Evolutionary conservation across 441 rosid genomes (phyloP), one percentile per base, ranked within the genome.

Genomic region (Gossypium davidsonii): DNA sequence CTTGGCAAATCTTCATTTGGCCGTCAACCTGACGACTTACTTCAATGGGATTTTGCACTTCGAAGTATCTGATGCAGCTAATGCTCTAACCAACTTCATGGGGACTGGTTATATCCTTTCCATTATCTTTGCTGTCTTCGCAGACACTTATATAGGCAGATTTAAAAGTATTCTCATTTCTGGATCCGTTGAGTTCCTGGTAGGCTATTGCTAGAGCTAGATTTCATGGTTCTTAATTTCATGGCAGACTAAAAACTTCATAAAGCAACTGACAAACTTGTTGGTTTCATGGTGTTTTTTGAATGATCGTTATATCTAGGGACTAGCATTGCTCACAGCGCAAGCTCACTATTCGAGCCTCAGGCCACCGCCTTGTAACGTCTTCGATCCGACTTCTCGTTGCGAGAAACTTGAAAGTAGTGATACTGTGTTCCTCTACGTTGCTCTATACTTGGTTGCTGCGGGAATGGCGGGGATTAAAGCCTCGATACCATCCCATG

Each of bases 61-160:
- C 56, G 83, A 78, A 23, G 20, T 83, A n/a, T 81, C 92, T 3
- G 92, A 86, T 67, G 85, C 91, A 2, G 92, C 92, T 56, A 88
- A 83, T 66, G 74, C 80, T 48, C 77, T 88, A 26, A 88, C 94
- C 72, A 88, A 88, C 79, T 85, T 55, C 75, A 75, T 82, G 85
- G 94, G 89, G 5, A 75, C 79, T 37, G 11, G 84, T 71, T 84
- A 73, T 83, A 75, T 90, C 52, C 83, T 88, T 73, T 71, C 85
- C 65, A 73, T 88, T 23, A 28, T 81, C 2, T 84, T 78, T 26
- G 90, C 88, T 18, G 23, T 76, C 67, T 42, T 88, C 4, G 90
- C 94, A 0, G 92, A 90, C 78, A 72, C 81, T 56, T 83, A 18
- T 26, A 49, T 83, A 6, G 92, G 92, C 46, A 81, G 94, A 77